Evolutionary conservation across 108 stramenopile genomes (phyloP).

Genomic region (Nannochloropsis salina): DNA sequence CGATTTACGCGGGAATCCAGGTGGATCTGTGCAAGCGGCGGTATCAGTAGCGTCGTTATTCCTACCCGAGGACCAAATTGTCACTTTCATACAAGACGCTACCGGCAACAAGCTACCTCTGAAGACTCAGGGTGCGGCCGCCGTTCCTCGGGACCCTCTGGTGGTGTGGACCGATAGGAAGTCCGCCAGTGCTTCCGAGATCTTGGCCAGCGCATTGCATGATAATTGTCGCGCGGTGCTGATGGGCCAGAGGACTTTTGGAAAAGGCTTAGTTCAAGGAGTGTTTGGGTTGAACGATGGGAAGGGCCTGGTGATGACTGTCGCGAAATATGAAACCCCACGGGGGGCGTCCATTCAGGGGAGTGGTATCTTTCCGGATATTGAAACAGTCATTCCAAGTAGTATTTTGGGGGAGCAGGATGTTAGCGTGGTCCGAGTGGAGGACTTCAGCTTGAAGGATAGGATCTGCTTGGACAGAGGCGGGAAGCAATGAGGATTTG

Average conservation of each 20-base stretch:
- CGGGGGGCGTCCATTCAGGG: slow-evolving; percentile 79
- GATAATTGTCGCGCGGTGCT: slow-evolving; percentile 88
- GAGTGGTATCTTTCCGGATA: slow-evolving; percentile 69
- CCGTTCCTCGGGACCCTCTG: slow-evolving; percentile 28
- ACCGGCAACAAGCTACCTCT: slow-evolving; percentile 39
- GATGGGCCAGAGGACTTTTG: slow-evolving; percentile 78
- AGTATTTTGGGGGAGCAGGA: neutral
- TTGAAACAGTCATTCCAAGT: slow-evolving; percentile 27
- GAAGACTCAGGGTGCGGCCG: slow-evolving; percentile 45
- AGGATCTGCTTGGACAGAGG: neutral
- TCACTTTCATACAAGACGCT: slow-evolving; percentile 32
- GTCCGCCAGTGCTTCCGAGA: slow-evolving; percentile 67
- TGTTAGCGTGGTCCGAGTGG: neutral
- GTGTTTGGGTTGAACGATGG: slow-evolving; percentile 88
- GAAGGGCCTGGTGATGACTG: slow-evolving; percentile 78
- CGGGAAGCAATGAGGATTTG: too few species aligned
- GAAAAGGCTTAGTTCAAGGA: slow-evolving; percentile 91
- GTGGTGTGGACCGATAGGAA: slow-evolving; percentile 49
- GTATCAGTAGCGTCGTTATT: slow-evolving; percentile 79
- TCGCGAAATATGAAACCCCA: slow-evolving; percentile 84
- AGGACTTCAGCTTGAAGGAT: slow-evolving; percentile 15
- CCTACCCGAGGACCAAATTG: slow-evolving; percentile 39
- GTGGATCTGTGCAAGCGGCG: slow-evolving; percentile 87
- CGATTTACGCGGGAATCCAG: slow-evolving; percentile 79
- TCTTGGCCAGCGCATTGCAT: slow-evolving; percentile 77